Evolutionary conservation across 2,329 filamentous ascomycete species (phyloP).

Genomic region (Cercospora janseana): DNA sequence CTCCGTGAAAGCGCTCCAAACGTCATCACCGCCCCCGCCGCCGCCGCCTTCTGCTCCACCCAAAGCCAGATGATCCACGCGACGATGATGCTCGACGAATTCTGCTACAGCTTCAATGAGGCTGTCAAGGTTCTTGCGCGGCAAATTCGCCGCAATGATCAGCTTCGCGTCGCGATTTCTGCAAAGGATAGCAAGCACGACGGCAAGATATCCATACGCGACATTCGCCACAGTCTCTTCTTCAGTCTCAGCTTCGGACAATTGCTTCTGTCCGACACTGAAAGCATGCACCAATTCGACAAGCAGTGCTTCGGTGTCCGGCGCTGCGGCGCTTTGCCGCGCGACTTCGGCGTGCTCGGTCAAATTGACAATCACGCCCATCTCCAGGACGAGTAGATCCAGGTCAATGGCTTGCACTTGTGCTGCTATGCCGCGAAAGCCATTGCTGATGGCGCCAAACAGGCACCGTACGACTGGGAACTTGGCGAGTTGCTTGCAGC

Average conservation of each 20-base stretch:
- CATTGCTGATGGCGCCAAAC: conserved; percentile 27
- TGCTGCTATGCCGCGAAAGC: conserved; percentile 29
- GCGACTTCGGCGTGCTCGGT: conserved; percentile 71
- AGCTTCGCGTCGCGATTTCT: conserved; percentile 51
- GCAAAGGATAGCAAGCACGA: conserved; percentile 79
- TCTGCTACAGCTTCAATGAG: conserved; percentile 60
- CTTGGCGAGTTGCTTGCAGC: conserved; percentile 66
- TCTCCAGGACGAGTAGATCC: conserved; percentile 71
- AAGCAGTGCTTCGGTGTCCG: conserved; percentile 22
- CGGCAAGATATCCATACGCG: conserved; percentile 79
- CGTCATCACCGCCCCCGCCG: too few species aligned
- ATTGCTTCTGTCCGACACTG: conserved; percentile 30
- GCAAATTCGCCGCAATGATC: conserved; percentile 39
- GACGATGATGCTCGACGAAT: conserved; percentile 60
- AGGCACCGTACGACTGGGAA: conserved; percentile 48
- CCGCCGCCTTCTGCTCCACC: conserved; percentile 50
- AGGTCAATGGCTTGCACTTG: conserved; percentile 48
- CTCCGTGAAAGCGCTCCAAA: conserved; percentile 52
- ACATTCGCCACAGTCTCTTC: conserved; percentile 75
- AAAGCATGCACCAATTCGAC: conserved; percentile 32
- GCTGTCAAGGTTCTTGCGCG: conserved; percentile 48
- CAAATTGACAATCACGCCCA: conserved; percentile 85
- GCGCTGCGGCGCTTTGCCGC: conserved; percentile 25
- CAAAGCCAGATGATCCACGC: conserved; percentile 54
- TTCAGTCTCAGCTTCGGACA: conserved; percentile 62